Evolutionary conservation across 2,329 filamentous ascomycete species (phyloP).

Genomic region (Talaromyces piceae): DNA sequence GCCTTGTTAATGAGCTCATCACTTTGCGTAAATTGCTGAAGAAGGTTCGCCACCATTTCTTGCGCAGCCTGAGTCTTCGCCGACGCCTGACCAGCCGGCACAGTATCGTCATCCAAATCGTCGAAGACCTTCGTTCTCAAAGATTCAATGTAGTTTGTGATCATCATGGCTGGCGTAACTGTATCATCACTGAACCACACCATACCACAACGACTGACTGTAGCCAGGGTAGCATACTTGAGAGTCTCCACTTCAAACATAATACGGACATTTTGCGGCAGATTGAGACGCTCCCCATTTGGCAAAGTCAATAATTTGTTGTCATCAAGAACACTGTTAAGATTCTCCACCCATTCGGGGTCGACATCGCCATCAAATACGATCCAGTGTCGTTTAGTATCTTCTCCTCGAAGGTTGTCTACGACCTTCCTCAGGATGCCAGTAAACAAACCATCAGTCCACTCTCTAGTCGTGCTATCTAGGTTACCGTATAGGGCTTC

Average conservation of each 20-base stretch:
- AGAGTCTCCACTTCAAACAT: constrained; percentile 99
- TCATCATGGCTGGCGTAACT: constrained; percentile 86
- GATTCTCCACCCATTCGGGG: constrained; percentile 98
- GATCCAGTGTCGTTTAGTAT: constrained; percentile 97
- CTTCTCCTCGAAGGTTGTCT: constrained; percentile 95
- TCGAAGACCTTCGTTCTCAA: constrained; percentile 81
- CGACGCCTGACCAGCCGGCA: constrained; percentile 65
- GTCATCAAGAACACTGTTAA: constrained; percentile 98
- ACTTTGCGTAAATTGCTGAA: constrained; percentile 65
- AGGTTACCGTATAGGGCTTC: constrained; percentile 93
- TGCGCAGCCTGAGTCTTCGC: constrained; percentile 75
- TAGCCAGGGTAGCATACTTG: constrained; percentile 94
- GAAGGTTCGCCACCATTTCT: constrained; percentile 67
- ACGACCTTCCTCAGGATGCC: constrained; percentile 97
- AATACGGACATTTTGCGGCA: constrained; percentile 91
- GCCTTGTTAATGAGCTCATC: constrained; percentile 76
- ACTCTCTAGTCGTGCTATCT: constrained; percentile 94
- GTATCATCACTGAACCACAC: constrained; percentile 99
- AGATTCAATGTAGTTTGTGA: constrained; percentile 79
- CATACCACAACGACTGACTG: constrained; percentile 99
- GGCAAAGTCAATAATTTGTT: constrained; percentile 96
- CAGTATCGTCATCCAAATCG: constrained; percentile 87
- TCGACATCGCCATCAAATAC: constrained; percentile 99
- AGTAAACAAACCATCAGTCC: constrained; percentile 97
- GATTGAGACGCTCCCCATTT: constrained; percentile 93